Base-by-base conservation (phyloP, 805 yeast species). In the Hanseniaspora guilliermondii region DNA sequence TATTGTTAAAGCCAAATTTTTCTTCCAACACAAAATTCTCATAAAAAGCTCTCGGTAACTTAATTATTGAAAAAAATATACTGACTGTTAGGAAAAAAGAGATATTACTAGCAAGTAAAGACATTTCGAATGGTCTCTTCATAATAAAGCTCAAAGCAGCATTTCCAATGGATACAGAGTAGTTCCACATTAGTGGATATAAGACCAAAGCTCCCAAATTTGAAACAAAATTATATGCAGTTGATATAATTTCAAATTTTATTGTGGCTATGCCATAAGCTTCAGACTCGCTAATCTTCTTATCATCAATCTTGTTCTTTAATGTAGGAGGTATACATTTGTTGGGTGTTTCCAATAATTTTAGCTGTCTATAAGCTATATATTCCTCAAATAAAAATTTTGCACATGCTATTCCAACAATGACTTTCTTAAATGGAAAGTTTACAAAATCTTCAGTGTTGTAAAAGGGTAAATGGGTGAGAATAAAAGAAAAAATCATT, bases 1-100 rank as follows among this genome's bases (percentile, higher is more conserved):
- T 75, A 68, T 93, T 93, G 72, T 93, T 93, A 72, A 93, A 93
- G 0, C 98, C 98, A 63, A 76, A 91, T 68, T 79, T 79, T 66
- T 91, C 96, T 70, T 93, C 98, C 60, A 93, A 74, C 14, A 88
- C 89, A 71, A 93, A 93, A 61, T 84, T 83, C 56, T 77, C 72
- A 69, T 88, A 89, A 66, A 84, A 81, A 9, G 81, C 73, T 22
- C 81, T 64, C 3, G 98, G 98, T 53, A 85, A 65, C 3, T 78
- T 73, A 30, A 80, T 56, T 2, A 87, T 49, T 25, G 39, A 45
- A 3, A 47, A 47, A 5, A 49, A 30, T 12, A 38, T 33, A 2
- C 82, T 71, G 8, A 82, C 71, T 45, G 81, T 57, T 42, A 78
- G 70, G 60, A 80, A 68, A 63, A 86, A 82, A 57, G 80, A 76